Base-by-base conservation (phyloP, 2,329 filamentous ascomycete genomes). In the Curvularia verruculosa region DNA sequence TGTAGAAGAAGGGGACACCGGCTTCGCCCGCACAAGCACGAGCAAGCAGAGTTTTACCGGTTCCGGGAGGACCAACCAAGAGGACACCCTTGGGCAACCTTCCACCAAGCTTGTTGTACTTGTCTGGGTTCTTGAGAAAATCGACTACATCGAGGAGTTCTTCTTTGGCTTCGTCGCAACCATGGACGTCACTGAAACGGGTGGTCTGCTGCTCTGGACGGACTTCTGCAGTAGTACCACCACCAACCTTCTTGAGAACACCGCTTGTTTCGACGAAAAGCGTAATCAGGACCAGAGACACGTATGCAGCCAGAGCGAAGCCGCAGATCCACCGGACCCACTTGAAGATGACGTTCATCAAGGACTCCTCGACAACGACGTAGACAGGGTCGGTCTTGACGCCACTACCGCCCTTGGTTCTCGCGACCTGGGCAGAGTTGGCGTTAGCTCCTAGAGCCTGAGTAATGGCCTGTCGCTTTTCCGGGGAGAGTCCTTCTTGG, bases 1-100 rank as follows among this genome's bases (percentile, higher is more conserved):
- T 98, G 84, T 97, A 99, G 84, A 98, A 99, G 84, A 99, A 99
- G 1, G 95, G 95, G 18, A 99, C 95, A 54, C 94, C 95, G 52
- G 95, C 93, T 80, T 99, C 95, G 50, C 95, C 95, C 46, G 95
- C 95, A 59, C 99, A 95, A 53, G 95, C 96, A 70, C 95, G 89
- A 61, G 95, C 95, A 59, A 99, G 85, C 39, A 99, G 85, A 12
- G 95, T 99, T 81, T 99, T 99, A 80, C 95, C 95, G 59, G 95
- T 99, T 80, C 95, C 95, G 50, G 95, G 95, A 72, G 95, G 95
- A 0, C 95, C 95, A 71, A 96, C 92, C 23, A 99, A 85, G 49
- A 99, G 84, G 57, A 99, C 92, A 82, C 95, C 95, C 79, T 98
- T 99, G 53, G 95, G 95, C 52, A 99, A 85, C 79, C 98, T 97